Evolutionary conservation across 192 early-diverging fungal species (phyloP).

Genomic region (Coemansia sp.): DNA sequence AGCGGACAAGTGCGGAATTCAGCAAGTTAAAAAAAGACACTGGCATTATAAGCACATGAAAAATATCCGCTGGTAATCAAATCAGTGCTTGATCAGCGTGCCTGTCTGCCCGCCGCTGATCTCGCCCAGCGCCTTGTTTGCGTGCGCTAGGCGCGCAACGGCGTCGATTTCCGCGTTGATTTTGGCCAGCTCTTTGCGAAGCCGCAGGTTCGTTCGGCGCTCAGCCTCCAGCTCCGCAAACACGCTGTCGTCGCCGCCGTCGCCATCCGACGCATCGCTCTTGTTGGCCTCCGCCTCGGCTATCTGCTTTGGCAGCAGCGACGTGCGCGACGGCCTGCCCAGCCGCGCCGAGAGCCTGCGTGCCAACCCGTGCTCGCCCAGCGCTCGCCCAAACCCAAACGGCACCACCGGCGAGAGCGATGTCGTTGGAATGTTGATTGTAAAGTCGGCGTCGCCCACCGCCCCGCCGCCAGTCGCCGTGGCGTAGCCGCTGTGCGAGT

Average conservation of each 20-base stretch:
- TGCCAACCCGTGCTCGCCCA: neutral
- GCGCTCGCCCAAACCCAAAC: neutral
- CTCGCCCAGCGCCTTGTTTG: neutral
- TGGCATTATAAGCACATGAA: too few relatives aligned
- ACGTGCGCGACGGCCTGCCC: constrained; percentile 7
- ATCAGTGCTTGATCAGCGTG: neutral
- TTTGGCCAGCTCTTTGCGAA: constrained; percentile 20
- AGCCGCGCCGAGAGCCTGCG: constrained; percentile 3
- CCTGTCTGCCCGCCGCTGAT: neutral
- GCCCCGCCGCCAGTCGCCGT: neutral
- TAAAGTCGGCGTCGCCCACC: constrained; percentile 24
- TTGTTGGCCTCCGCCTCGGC: neutral
- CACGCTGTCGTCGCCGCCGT: neutral
- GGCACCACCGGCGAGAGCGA: constrained; percentile 41
- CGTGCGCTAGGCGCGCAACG: constrained; percentile 9
- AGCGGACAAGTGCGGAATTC: too few relatives aligned
- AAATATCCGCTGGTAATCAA: too few relatives aligned
- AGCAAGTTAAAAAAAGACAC: neutral
- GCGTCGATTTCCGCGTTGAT: constrained; percentile 7
- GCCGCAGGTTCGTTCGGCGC: constrained; percentile 12
- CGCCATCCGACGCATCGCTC: neutral
- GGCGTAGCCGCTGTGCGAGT: neutral
- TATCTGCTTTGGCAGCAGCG: neutral
- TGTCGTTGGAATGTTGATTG: constrained; percentile 42
- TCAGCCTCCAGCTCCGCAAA: constrained; percentile 21